Evolutionary conservation across 306 rosid species (phyloP).

Genomic region (Lotus japonicus): DNA sequence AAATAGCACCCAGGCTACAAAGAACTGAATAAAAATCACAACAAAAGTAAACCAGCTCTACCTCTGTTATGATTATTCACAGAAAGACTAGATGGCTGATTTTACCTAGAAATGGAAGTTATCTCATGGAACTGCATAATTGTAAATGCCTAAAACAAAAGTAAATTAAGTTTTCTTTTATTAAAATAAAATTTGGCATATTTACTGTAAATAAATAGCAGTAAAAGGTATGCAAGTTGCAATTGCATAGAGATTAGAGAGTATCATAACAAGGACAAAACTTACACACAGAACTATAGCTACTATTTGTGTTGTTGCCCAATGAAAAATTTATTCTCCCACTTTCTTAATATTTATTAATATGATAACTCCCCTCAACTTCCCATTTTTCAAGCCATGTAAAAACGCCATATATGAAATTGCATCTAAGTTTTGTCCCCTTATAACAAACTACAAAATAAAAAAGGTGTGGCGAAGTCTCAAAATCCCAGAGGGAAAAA

Average conservation of each 20-base stretch:
- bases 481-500: background rate
- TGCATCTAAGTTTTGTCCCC: too few relatives aligned
- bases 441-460: background rate
- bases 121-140: slow-evolving; percentile 21
- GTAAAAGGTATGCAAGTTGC: background rate
- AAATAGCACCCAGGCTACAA: background rate
- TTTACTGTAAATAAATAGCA: background rate
- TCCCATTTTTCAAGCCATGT: too few relatives aligned
- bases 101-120: slow-evolving; percentile 46
- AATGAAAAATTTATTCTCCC: too few relatives aligned
- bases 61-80: slow-evolving; percentile 51
- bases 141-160: background rate
- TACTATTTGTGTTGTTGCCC: too few relatives aligned
- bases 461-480: background rate
- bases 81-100: slow-evolving; percentile 40
- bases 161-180: background rate
- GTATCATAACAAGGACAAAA: background rate
- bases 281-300: too few relatives aligned
- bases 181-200: background rate
- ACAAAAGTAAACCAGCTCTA: slow-evolving; percentile 2
- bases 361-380: too few relatives aligned
- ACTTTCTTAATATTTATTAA: too few relatives aligned
- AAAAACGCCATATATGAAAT: too few relatives aligned
- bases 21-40: slow-evolving; percentile 1
- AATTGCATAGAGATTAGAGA: too few relatives aligned